Base-by-base conservation (phyloP, 2,329 filamentous ascomycete genomes). In the Periconia macrospinosa region DNA sequence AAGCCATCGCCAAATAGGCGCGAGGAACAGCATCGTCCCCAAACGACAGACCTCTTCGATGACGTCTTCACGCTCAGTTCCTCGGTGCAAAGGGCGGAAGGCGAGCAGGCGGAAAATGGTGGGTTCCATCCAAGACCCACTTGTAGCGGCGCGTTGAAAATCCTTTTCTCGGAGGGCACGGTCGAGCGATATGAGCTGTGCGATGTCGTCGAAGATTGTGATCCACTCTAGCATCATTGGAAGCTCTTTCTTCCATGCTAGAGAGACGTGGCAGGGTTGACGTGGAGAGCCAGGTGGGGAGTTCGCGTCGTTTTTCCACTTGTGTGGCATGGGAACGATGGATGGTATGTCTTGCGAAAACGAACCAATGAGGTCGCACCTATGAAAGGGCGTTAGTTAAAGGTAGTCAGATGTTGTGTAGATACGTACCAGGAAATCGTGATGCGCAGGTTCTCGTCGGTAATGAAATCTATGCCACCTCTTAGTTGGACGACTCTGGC, bases 241-340 rank as follows among this genome's bases (percentile, higher is more conserved):
- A 15, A 70, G 41, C n/a, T 61, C 58, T 13, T 83, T 82, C 82
- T 86, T 83, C 80, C 75, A 83, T 57, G 78, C 72, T 72, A 83
- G 80, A 75, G 78, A 85, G 75, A 86, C 76, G 69, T 76, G 78
- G 67, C 68, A 68, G 62, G 62, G 65, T 68, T 81, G 80, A 72
- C 78, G 77, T 75, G 83, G 82, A 81, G 84, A 82, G 81, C 78
- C 81, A 80, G 83, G 78, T 78, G 79, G 76, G 73, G 80, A 76
- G 78, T 75, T 70, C 49, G 62, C 62, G 35, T 65, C 50, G 8
- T 30, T 19, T 30, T 49, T 45, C 69, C 68, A 71, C 48, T 53
- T 53, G 2, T 18, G 33, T 15, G 69, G 68, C 41, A 71, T 47
- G 1, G 66, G 65, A 13, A 69, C 45, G 15, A 59, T 51, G 6